phyloP scores from a whole-genome alignment of 306 rosid species.

The Sphenostylis stenocarpa region DNA sequence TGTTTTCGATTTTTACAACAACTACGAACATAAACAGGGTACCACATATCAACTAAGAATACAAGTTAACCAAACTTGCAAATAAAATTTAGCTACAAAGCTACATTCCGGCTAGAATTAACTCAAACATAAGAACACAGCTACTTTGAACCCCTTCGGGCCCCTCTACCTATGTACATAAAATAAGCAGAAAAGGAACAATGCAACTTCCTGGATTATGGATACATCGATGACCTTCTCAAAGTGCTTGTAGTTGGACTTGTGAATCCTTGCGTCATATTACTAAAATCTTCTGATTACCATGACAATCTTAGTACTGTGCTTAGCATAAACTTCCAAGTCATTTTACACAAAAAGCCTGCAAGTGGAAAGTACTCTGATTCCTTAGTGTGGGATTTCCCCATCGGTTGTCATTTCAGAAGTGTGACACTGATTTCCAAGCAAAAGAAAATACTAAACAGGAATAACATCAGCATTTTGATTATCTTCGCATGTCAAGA shows the following conservation, averaged over 20 bases:
- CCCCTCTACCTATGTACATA: conserved; percentile 57
- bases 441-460: conserved; percentile 54
- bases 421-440: conserved; percentile 29
- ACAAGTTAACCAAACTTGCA: conserved; percentile 25
- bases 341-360: conserved; percentile 42
- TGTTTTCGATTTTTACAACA: conserved; percentile 36
- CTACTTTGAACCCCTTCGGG: conserved; percentile 55
- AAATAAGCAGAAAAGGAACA: conserved; percentile 34
- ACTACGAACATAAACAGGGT: neutral
- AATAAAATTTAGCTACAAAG: conserved; percentile 23
- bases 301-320: conserved; percentile 34
- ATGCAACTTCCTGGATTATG: conserved; percentile 17
- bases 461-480: conserved; percentile 83
- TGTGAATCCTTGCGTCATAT: conserved; percentile 21
- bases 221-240: conserved; percentile 28
- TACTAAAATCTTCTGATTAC: conserved; percentile 31
- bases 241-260: conserved; percentile 35
- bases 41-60: conserved; percentile 33
- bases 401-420: conserved; percentile 36
- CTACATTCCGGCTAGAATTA: conserved; percentile 29
- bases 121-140: conserved; percentile 35
- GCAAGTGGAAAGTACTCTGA: conserved; percentile 34
- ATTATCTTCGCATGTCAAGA: conserved; percentile 79
- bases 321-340: conserved; percentile 50
- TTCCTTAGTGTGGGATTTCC: conserved; percentile 16